Percentiles rank a stretch among this genome's conserved stretches.
Evolutionary conservation across 805 yeast genomes (phyloP).

Genomic region (Myxozyma mucilagina): DNA sequence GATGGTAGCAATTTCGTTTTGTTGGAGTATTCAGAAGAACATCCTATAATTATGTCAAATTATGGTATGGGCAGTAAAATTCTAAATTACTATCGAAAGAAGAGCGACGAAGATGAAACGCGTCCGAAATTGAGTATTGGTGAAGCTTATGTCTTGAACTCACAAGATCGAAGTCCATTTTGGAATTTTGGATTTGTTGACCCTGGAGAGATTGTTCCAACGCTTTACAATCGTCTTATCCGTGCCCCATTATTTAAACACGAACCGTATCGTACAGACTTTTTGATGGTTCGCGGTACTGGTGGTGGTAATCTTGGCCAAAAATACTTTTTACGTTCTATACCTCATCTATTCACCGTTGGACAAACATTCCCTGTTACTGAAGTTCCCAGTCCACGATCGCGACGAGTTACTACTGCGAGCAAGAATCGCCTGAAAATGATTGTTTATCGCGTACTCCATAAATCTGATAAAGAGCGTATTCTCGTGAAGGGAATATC

Average conservation of each 20-base stretch:
- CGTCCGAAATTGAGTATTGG: constrained; percentile 89
- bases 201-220: constrained; percentile 90
- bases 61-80: constrained; percentile 96
- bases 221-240: constrained; percentile 85
- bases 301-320: constrained; percentile 65
- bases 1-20: constrained; percentile 77
- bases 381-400: constrained; percentile 96
- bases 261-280: constrained; percentile 75
- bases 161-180: constrained; percentile 93
- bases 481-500: constrained; percentile 84
- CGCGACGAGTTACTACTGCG: constrained; percentile 91
- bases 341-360: constrained; percentile 76
- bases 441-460: constrained; percentile 87
- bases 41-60: constrained; percentile 76
- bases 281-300: constrained; percentile 72
- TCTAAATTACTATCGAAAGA: constrained; percentile 88
- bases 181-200: constrained; percentile 99
- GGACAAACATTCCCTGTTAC: constrained; percentile 93
- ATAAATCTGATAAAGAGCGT: constrained; percentile 69
- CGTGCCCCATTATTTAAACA: constrained; percentile 94
- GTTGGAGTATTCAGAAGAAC: constrained; percentile 88
- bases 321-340: constrained; percentile 64
- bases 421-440: constrained; percentile 86
- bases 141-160: constrained; percentile 94
- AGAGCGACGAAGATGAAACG: constrained; percentile 71